Base-by-base conservation (phyloP, 2,329 filamentous ascomycete genomes). In the Taxawa tesnikishii region DNA sequence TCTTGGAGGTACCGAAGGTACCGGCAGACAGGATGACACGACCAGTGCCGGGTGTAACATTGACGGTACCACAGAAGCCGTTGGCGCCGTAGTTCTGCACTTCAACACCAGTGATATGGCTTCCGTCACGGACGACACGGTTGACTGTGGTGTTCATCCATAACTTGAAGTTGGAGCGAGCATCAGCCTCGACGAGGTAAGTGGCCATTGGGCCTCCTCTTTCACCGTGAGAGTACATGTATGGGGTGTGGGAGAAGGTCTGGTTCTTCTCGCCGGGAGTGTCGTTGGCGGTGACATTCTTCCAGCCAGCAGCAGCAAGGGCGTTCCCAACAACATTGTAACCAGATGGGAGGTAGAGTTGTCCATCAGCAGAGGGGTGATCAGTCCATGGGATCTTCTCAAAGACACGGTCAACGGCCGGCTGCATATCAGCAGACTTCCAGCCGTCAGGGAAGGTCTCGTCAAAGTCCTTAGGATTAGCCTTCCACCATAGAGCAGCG, bases 361-460 rank as follows among this genome's bases (percentile, higher is more conserved):
- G 63, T 28, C 73, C 73, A 45, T 85, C 78, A 43, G 62, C 59
- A 1, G 77, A 83, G 1, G 80, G 78, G 27, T 61, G 59, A 28
- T 70, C 70, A 0, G 76, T 83, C 18, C 78, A 79, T 0, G 77
- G 77, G 39, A 83, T 83, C n/a, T 77, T 68, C 21, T 62, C 58
- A 50, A 83, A 84, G 5, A 78, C 71, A 26, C 72, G 67, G 16
- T 68, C 55, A 5, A 75, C 70, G 2, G 79, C 70, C 15, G 58
- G 49, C 38, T 59, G 57, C 49, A 83, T 68, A 43, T 83, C 76
- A 5, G 57, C 49, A 12, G 72, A 65, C 53, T 79, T 75, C 80
- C 80, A 85, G 17, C 79, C 79, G 2, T 58, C 41, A 1, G 80
- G 80, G 59, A 81, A 85, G 51, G 79, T 79, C 49, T 70, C 65